Percentiles rank a stretch among this genome's conserved stretches.
Conservation (phyloP, 2,329 filamentous ascomycete genomes). For the Xylaria sp. region DNA sequence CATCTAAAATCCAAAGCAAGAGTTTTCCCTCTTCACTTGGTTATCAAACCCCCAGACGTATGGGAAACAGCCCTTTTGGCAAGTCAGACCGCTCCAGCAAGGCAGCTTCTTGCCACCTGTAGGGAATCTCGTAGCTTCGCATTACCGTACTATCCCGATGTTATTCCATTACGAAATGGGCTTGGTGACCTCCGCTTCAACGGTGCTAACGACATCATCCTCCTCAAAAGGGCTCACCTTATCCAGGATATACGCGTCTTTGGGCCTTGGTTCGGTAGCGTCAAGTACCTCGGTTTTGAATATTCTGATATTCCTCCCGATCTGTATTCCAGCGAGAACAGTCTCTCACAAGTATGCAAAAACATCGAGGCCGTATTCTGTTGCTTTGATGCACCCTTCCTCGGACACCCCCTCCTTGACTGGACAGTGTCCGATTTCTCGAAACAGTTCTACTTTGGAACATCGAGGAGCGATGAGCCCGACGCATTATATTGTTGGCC, state of each 20-base stretch:
- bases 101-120: slow-evolving; percentile 48
- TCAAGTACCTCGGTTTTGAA: slow-evolving; percentile 43
- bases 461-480: slow-evolving; percentile 35
- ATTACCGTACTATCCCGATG: slow-evolving; percentile 49
- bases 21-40: slow-evolving; percentile 38
- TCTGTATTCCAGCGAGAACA: neutral
- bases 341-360: neutral
- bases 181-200: slow-evolving; percentile 45
- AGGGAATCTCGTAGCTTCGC: slow-evolving; percentile 51
- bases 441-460: slow-evolving; percentile 40
- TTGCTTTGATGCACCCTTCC: slow-evolving; percentile 8
- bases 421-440: slow-evolving; percentile 45
- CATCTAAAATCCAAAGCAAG: slow-evolving; percentile 46
- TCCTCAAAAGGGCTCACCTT: slow-evolving; percentile 6
- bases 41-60: slow-evolving; percentile 15
- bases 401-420: slow-evolving; percentile 17
- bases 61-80: slow-evolving; percentile 41
- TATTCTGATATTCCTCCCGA: neutral
- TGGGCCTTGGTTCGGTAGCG: slow-evolving; percentile 9
- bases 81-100: slow-evolving; percentile 48
- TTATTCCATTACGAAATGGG: slow-evolving; percentile 38
- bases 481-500: slow-evolving; percentile 49
- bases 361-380: slow-evolving; percentile 40
- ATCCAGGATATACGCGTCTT: neutral
- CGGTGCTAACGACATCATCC: slow-evolving; percentile 47